Conservation (phyloP, 805 yeast species). For the Tanozyma kutaoensis region DNA sequence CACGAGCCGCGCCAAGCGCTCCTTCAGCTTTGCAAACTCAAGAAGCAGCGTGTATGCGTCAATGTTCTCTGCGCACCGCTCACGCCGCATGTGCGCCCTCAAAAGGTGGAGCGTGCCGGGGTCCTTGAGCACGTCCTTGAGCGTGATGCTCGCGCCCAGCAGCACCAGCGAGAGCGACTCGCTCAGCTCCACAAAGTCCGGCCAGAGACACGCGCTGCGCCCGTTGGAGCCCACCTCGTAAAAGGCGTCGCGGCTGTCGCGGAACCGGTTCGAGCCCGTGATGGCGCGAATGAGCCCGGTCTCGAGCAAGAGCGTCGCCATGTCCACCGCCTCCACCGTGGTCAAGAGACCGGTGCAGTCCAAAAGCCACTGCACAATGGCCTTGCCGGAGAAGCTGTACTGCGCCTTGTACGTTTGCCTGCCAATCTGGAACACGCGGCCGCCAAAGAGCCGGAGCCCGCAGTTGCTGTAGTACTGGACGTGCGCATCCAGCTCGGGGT, state of each 20-base stretch:
- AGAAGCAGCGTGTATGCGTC: slow-evolving; percentile 53
- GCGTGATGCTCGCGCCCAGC: neutral
- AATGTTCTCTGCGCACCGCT: slow-evolving; percentile 64
- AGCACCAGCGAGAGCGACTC: neutral
- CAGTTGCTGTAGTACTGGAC: slow-evolving; percentile 59
- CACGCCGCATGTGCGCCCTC: slow-evolving; percentile 47
- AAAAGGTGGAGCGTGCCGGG: slow-evolving; percentile 68
- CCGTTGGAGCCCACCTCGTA: slow-evolving; percentile 34
- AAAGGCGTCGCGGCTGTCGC: slow-evolving; percentile 21
- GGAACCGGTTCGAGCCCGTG: slow-evolving; percentile 20
- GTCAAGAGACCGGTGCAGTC: slow-evolving; percentile 72
- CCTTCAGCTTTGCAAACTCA: slow-evolving; percentile 35
- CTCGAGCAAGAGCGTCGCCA: slow-evolving; percentile 37
- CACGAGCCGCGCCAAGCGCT: slow-evolving; percentile 24
- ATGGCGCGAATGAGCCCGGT: slow-evolving; percentile 35
- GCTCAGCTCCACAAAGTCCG: slow-evolving; percentile 1
- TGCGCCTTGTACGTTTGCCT: slow-evolving; percentile 11
- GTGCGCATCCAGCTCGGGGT: slow-evolving; percentile 79
- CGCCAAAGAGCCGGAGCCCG: slow-evolving; percentile 51
- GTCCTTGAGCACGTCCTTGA: slow-evolving; percentile 42
- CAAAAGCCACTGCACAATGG: slow-evolving; percentile 75
- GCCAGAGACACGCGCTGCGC: slow-evolving; percentile 23
- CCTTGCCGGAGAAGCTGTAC: slow-evolving; percentile 60
- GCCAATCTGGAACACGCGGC: slow-evolving; percentile 18
- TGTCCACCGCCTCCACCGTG: slow-evolving; percentile 35